These are phyloP conservation scores for Pleodorina starrii DNA, from an alignment of 139 green algal genomes.

Conservation along the genomic window DNA sequence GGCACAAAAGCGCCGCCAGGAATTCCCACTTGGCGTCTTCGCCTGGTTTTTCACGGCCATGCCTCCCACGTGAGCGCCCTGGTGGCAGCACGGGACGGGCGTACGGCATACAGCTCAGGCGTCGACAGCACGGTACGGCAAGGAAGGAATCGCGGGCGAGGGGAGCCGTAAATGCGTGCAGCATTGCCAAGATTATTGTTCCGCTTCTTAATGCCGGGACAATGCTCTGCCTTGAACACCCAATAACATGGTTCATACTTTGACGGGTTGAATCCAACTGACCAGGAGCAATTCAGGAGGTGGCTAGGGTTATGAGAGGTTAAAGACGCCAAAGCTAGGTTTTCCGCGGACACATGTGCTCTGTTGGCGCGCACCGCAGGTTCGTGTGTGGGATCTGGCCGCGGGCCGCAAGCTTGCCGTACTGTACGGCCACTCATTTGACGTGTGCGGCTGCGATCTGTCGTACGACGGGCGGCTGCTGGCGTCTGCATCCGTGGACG, in stretches of 20 bases:
- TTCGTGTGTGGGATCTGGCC: conserved; percentile 16
- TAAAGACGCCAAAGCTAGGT: too few species aligned
- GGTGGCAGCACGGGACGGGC: not conserved
- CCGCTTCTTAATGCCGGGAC: too few species aligned
- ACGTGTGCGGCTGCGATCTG: not conserved
- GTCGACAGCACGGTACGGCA: not conserved
- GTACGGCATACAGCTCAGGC: not conserved
- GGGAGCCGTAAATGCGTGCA: too few species aligned
- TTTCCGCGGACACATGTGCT: too few species aligned
- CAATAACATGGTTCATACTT: too few species aligned
- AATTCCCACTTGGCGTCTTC: not conserved
- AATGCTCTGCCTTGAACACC: too few species aligned
- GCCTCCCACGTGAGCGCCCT: not conserved
- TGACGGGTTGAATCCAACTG: too few species aligned
- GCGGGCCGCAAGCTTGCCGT: not conserved
- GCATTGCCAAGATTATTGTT: too few species aligned
- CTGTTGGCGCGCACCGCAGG: not conserved
- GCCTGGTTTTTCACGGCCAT: not conserved
- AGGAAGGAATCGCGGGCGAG: too few species aligned
- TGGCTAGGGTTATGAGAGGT: too few species aligned
- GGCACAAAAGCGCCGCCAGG: too few species aligned
- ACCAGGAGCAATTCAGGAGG: too few species aligned
- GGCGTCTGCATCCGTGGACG: not conserved
- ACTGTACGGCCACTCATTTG: conserved; percentile 15
- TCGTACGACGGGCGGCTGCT: not conserved